Evolutionary conservation across 1,139 yeast genomes (phyloP).

Genomic region (Lodderomyces pseudojiufengensis): DNA sequence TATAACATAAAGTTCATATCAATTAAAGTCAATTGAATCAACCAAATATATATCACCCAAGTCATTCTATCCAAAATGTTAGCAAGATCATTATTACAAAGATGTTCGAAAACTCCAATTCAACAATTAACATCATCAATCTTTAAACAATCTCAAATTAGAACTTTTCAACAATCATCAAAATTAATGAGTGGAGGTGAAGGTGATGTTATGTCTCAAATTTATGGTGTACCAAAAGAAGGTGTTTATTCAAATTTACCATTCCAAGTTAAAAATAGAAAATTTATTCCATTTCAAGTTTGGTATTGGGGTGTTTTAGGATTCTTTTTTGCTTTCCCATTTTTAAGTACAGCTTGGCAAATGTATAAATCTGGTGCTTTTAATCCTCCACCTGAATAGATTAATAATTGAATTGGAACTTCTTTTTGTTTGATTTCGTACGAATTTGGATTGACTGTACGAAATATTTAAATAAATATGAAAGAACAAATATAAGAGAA

Average conservation of each 20-base stretch:
- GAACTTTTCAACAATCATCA: conserved; percentile 40
- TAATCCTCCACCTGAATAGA: conserved; percentile 12
- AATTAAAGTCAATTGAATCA: too few species aligned
- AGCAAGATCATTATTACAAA: conserved; percentile 24
- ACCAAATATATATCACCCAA: background rate
- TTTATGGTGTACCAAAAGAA: conserved; percentile 53
- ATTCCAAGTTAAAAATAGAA: conserved; percentile 88
- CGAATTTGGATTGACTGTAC: too few species aligned
- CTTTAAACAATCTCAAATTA: conserved; percentile 15
- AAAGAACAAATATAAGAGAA: too few species aligned
- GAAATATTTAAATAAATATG: too few species aligned
- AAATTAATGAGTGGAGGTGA: conserved; percentile 6
- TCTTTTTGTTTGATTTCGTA: too few species aligned
- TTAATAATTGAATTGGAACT: background rate
- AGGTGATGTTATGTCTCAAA: conserved; percentile 23
- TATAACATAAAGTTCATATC: too few species aligned
- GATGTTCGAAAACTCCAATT: conserved; percentile 15
- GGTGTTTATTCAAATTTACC: conserved; percentile 93
- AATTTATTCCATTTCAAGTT: conserved; percentile 71
- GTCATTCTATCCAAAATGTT: conserved; percentile 9
- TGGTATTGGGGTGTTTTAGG: conserved; percentile 80
- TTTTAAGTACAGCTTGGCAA: conserved; percentile 65
- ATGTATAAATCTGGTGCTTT: conserved; percentile 71
- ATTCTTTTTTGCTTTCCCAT: conserved; percentile 57
- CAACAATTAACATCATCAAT: conserved; percentile 6